Evolutionary conservation across 768 basidiomycete genomes (phyloP), one percentile per base, ranked within the genome.

Genomic region (Hemileccinum impolitum): DNA sequence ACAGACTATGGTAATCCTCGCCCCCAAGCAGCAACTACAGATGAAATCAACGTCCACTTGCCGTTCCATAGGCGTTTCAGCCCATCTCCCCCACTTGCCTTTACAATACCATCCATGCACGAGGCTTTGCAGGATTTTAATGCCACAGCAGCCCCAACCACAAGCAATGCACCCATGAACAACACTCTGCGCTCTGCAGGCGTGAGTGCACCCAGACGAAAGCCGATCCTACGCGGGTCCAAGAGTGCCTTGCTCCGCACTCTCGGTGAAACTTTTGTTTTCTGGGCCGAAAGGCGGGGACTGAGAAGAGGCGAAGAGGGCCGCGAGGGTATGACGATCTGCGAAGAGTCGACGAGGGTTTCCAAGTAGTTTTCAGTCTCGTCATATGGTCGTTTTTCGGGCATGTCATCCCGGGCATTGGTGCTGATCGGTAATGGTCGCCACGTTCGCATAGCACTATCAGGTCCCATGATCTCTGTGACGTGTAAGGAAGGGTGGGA

Each of bases 371-470:
- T 64, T 19, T 66, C 64, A 1, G 64, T 60, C 28, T 61, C 48
- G 37, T 52, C n/a, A 43, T 54, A 56, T 6, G 40, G 41, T 46
- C 48, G 48, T 57, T 65, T 58, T 60, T 69, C 51, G 32, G 58
- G 56, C 51, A 44, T 19, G n/a, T 48, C 47, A 28, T 57, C 45
- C 30, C 17, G 38, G 6, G 17, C 12, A 7, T 42, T 45, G 19
- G 51, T 15, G 14, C 52, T 58, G 17, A 65, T 70, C 31, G 73
- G 72, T 28, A 49, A 48, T 38, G 60, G 54, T 43, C 50, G 57
- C 88, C 88, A 92, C 9, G 90, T 90, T 62, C 76, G 79, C 43
- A 89, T 71, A 32, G 79, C 85, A 58, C 87, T 90, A 57, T 86
- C 82, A 1, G 85, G 87, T 9, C 90, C 90, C 77, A 92, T 81